Percentiles rank a stretch among this genome's conserved stretches.
phyloP scores from a whole-genome alignment of 2,329 filamentous ascomycete species.

The Eutypa lata region DNA sequence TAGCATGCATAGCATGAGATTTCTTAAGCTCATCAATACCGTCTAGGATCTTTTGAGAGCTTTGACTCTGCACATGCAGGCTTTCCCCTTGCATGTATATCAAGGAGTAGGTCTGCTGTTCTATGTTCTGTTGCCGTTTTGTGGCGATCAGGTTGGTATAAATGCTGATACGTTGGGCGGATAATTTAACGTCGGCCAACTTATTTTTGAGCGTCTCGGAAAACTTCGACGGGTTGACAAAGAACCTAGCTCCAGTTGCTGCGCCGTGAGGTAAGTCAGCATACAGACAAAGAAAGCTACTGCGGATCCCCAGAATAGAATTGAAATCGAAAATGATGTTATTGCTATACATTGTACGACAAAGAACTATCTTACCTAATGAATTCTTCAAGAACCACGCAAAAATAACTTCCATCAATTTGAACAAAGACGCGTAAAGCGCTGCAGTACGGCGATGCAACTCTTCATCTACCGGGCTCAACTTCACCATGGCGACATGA shows the following conservation, averaged over 20 bases:
- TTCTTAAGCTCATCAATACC: not conserved
- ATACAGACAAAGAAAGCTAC: not conserved
- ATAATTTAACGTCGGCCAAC: slow-evolving; percentile 5
- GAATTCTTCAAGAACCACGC: slow-evolving; percentile 9
- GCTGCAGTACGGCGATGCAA: slow-evolving; percentile 8
- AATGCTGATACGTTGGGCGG: not conserved
- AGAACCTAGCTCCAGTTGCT: slow-evolving; percentile 2
- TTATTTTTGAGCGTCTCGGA: slow-evolving; percentile 2
- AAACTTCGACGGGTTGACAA: slow-evolving; percentile 4
- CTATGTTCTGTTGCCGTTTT: not conserved
- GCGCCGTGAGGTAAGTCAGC: not conserved
- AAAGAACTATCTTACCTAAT: slow-evolving; percentile 5
- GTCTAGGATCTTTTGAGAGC: not conserved
- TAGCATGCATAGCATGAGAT: not conserved
- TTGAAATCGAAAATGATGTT: not conserved
- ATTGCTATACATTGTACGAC: too few species aligned
- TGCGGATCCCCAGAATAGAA: too few species aligned
- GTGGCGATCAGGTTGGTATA: not conserved
- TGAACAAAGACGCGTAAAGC: slow-evolving; percentile 6
- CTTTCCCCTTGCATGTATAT: not conserved
- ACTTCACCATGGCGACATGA: slow-evolving; percentile 1
- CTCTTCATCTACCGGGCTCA: slow-evolving; percentile 2
- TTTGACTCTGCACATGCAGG: not conserved
- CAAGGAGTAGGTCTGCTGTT: not conserved
- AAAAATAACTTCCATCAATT: slow-evolving; percentile 7